Evolutionary conservation across 2,329 filamentous ascomycete genomes (phyloP).

Genomic region (Penicillium sp.): DNA sequence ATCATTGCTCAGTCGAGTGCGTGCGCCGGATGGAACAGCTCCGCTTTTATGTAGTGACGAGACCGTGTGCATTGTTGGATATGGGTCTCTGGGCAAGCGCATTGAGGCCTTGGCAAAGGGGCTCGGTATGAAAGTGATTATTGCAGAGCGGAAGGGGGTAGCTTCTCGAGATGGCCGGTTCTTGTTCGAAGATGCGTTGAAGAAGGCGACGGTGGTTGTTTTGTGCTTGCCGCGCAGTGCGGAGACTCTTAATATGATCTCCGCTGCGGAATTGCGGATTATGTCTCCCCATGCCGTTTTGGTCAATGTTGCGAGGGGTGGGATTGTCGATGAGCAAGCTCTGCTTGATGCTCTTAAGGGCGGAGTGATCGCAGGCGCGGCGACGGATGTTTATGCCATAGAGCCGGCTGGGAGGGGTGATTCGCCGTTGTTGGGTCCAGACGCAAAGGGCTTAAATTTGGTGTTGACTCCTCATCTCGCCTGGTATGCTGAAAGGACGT

Average conservation of each 20-base stretch:
- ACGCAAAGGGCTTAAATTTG: slow-evolving; percentile 48
- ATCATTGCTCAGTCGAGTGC: slow-evolving; percentile 30
- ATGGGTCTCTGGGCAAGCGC: slow-evolving; percentile 47
- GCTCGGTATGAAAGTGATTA: slow-evolving; percentile 50
- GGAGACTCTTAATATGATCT: slow-evolving; percentile 35
- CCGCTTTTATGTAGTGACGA: slow-evolving; percentile 50
- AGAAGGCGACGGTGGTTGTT: slow-evolving; percentile 30
- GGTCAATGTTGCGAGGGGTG: slow-evolving; percentile 51
- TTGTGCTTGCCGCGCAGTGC: slow-evolving; percentile 30
- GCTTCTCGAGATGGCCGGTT: slow-evolving; percentile 15
- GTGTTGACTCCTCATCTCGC: slow-evolving; percentile 54
- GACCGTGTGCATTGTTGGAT: slow-evolving; percentile 50
- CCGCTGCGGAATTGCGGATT: slow-evolving; percentile 39
- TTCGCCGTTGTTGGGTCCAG: slow-evolving; percentile 40
- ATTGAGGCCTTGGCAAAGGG: slow-evolving; percentile 36
- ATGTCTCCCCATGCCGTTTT: slow-evolving; percentile 45
- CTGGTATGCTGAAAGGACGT: slow-evolving; percentile 52
- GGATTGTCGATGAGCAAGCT: slow-evolving; percentile 52
- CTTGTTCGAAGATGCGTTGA: slow-evolving; percentile 33
- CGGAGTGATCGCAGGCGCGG: slow-evolving; percentile 48
- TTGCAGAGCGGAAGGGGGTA: slow-evolving; percentile 48
- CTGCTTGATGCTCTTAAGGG: slow-evolving; percentile 46
- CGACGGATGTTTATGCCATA: slow-evolving; percentile 45
- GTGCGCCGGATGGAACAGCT: slow-evolving; percentile 28
- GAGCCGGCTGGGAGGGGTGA: slow-evolving; percentile 49